phyloP scores from a whole-genome alignment of 768 basidiomycete species.

The Termitomyces sp. region DNA sequence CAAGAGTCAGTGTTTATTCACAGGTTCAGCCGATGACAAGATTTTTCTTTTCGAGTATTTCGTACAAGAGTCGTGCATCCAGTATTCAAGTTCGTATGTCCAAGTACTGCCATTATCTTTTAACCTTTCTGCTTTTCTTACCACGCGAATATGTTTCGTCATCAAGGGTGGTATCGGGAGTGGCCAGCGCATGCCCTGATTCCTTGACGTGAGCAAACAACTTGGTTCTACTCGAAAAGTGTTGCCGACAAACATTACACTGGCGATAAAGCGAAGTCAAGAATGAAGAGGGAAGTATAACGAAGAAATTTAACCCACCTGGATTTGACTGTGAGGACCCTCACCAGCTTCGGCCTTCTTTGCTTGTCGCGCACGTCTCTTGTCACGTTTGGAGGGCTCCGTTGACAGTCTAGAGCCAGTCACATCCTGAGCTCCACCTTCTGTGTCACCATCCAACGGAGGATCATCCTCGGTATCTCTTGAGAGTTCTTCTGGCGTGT shows the following conservation, averaged over 20 bases:
- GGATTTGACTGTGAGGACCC: conserved; percentile 17
- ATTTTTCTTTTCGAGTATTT: not conserved
- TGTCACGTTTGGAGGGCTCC: conserved; percentile 69
- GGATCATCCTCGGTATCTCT: not conserved
- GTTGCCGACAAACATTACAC: conserved; percentile 66
- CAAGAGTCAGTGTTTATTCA: not conserved
- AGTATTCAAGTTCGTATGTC: not conserved
- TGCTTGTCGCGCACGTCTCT: conserved; percentile 70
- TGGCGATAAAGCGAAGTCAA: conserved; percentile 19
- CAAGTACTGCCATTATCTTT: conserved; percentile 18
- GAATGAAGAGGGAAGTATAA: not conserved
- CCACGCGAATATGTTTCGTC: conserved; percentile 15
- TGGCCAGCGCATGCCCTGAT: conserved; percentile 63
- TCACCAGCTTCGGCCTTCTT: conserved; percentile 52
- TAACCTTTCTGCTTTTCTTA: conserved; percentile 35
- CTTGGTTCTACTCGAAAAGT: conserved; percentile 66
- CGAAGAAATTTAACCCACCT: not conserved
- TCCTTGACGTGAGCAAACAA: conserved; percentile 70
- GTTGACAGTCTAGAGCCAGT: not conserved
- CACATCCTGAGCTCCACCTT: conserved; percentile 7
- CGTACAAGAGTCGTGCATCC: not conserved
- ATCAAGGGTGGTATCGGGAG: conserved; percentile 21
- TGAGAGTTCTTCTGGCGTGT: not conserved
- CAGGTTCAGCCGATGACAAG: not conserved
- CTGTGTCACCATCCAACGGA: conserved; percentile 1